These are phyloP conservation scores for Neofusicoccum sp. DNA, from an alignment of 2,329 filamentous ascomycete species.

Conservation along the genomic window DNA sequence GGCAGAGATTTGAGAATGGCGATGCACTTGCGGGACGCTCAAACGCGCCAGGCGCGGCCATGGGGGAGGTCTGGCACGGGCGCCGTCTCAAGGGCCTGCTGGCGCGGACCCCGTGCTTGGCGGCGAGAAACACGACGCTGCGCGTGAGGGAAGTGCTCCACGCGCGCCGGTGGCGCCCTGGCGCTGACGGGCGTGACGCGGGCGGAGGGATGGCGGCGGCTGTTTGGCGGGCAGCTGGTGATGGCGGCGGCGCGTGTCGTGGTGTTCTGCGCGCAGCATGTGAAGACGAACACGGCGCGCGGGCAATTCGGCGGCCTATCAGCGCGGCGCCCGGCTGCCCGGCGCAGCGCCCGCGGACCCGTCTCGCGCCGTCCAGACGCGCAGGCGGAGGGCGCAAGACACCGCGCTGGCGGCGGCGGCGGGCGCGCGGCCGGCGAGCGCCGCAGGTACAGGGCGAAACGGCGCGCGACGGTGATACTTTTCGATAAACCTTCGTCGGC, in stretches of 20 bases:
- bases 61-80: conserved; percentile 14
- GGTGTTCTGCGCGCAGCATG: not conserved
- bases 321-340: not conserved
- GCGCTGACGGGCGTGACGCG: not conserved
- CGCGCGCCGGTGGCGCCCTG: not conserved
- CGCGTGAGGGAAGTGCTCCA: not conserved
- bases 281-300: not conserved
- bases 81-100: conserved; percentile 19
- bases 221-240: too few species aligned
- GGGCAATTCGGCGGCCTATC: not conserved
- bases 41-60: not conserved
- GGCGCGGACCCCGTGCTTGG: conserved; percentile 14
- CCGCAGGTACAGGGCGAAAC: conserved; percentile 1
- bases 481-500: not conserved
- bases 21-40: conserved; percentile 8
- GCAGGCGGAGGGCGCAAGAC: not conserved
- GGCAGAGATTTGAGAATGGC: conserved; percentile 15
- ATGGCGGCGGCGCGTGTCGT: not conserved
- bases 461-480: not conserved
- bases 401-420: not conserved
- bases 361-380: not conserved
- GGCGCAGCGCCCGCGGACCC: not conserved
- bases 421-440: not conserved
- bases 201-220: too few species aligned
- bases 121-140: conserved; percentile 18